Evolutionary conservation across 2,329 filamentous ascomycete genomes (phyloP).

Genomic region (Niveomyces coronatus): DNA sequence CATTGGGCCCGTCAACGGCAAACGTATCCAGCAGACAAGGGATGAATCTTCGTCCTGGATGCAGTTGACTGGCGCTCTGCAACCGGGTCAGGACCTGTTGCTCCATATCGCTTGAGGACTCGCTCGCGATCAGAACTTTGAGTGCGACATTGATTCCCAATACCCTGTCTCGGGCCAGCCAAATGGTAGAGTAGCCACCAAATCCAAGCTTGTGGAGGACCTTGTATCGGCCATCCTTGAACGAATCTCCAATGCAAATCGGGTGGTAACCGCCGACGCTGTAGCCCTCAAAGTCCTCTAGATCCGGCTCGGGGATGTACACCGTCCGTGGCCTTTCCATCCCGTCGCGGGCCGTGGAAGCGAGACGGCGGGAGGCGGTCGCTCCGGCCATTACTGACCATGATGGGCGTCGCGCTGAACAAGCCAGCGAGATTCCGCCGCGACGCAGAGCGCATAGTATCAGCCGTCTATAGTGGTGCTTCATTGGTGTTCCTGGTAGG

Average conservation of each 20-base stretch:
- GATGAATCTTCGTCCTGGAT: constrained; percentile 5
- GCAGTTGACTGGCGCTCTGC: neutral
- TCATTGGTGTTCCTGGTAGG: too few species aligned
- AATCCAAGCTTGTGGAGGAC: constrained; percentile 28
- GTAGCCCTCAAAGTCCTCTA: constrained; percentile 17
- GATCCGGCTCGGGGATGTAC: constrained; percentile 3
- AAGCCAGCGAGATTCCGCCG: too few species aligned
- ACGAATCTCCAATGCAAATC: constrained; percentile 21
- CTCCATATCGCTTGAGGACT: constrained; percentile 5
- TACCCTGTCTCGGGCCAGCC: constrained; percentile 26
- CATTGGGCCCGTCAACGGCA: constrained; percentile 14
- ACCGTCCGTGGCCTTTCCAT: too few species aligned
- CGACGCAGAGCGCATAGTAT: too few species aligned
- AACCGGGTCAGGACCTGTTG: neutral
- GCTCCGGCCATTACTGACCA: too few species aligned
- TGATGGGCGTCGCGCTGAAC: too few species aligned
- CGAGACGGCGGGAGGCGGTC: too few species aligned
- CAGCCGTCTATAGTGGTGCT: too few species aligned
- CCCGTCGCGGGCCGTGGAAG: too few species aligned
- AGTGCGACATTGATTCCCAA: constrained; percentile 19
- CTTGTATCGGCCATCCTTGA: constrained; percentile 23
- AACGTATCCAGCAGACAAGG: constrained; percentile 14
- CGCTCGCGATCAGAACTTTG: constrained; percentile 19
- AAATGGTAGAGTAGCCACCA: constrained; percentile 28
- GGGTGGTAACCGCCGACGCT: constrained; percentile 26